Base-by-base conservation (phyloP, 1,284 basidiomycete species). In the Marasmius tenuissimus region DNA sequence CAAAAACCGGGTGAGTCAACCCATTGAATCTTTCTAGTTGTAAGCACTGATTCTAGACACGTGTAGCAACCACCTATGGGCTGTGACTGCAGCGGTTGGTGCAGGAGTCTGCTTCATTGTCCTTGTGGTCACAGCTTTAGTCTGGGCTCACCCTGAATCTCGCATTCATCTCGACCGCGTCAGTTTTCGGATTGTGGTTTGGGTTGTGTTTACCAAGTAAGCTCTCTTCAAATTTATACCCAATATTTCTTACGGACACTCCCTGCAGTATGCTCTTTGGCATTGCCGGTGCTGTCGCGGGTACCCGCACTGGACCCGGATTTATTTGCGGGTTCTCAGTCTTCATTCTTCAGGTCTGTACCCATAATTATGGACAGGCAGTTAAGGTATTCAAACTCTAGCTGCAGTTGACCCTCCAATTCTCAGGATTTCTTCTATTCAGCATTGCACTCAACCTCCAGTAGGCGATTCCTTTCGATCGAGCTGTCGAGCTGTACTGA, bases 361-460 rank as follows among this genome's bases (percentile, higher is more conserved):
- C 34, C 20, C 33, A 48, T 10, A 35, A 3, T 33, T 60, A 27
- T n/a, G 47, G 38, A 33, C 39, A 54, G 12, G 38, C 40, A 56
- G 55, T 22, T 40, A 39, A 51, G 22, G n/a, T 51, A 51, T 37
- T 50, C 16, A 34, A 38, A 38, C 16, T 55, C 27, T 37, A 35
- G 1, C 22, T 16, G 10, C 56, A 68, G 67, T 49, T 65, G 35
- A 68, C 65, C 16, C 56, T 68, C 20, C 40, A 65, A 49, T 56
- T 68, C 8, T 68, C 66, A 18, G 64, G 61, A 54, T 67, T 67
- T 42, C 61, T 67, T 22, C 47, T 67, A 22, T 67, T 67, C 40
- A 56, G 40, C 33, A 62, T 64, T 48, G 57, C 57, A 9, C 54
- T 64, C 4, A 64, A 64, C 48, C 50, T 65, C 16, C 61, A 65